phyloP scores from a whole-genome alignment of 306 rosid genomes.

The Arachis stenosperma region DNA sequence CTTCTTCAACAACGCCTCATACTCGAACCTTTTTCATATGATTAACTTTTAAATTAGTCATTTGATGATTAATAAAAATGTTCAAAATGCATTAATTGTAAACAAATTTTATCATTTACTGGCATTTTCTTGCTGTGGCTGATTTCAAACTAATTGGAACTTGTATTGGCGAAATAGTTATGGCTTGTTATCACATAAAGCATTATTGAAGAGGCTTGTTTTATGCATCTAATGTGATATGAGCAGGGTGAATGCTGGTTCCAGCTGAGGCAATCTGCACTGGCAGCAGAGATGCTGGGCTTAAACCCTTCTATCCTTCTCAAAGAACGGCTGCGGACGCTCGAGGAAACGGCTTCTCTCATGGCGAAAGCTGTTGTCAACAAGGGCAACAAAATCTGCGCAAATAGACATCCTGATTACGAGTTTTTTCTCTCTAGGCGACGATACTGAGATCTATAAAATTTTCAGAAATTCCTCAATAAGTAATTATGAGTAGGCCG shows the following conservation, averaged over 20 bases:
- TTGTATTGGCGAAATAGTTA: background rate
- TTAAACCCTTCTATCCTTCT: constrained; percentile 49
- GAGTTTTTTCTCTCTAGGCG: constrained; percentile 80
- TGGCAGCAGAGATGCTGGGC: constrained; percentile 34
- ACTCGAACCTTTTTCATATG: background rate
- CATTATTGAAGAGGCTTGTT: background rate
- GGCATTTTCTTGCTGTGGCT: constrained; percentile 12
- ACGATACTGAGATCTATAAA: constrained; percentile 41
- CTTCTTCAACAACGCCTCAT: constrained; percentile 14
- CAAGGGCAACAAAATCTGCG: constrained; percentile 53
- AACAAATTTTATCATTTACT: constrained; percentile 17
- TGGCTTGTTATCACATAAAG: too few species aligned
- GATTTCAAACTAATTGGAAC: constrained; percentile 4
- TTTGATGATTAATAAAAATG: background rate
- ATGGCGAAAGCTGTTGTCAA: constrained; percentile 78
- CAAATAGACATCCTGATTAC: constrained; percentile 71
- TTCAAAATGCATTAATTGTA: background rate
- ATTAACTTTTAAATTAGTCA: background rate
- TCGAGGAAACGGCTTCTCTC: constrained; percentile 72
- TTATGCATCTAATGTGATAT: constrained; percentile 22
- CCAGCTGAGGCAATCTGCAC: constrained; percentile 47
- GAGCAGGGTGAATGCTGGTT: constrained; percentile 90
- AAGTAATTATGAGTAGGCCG: constrained; percentile 33
- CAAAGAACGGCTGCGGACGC: constrained; percentile 64
- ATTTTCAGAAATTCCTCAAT: background rate